Conservation (phyloP, 352 stramenopile genomes). For the Phytopythium kandeliae region DNA sequence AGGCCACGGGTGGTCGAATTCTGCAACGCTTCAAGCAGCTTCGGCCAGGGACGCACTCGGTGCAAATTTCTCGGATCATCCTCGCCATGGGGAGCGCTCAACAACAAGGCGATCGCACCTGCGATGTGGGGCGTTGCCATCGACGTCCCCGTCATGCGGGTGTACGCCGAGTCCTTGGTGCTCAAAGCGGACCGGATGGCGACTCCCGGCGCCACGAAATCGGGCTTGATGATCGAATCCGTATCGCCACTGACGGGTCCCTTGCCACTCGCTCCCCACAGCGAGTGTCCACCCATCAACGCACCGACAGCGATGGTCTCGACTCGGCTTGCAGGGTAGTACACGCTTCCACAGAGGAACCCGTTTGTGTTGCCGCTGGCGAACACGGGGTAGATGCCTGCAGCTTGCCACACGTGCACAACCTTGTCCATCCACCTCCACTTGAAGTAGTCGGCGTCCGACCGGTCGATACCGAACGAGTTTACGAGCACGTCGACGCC, state of each 20-base stretch:
- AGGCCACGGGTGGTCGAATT: conserved; percentile 27
- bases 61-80: too few relatives aligned
- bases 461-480: too few relatives aligned
- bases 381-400: conserved; percentile 41
- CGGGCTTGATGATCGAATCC: conserved; percentile 46
- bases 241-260: conserved; percentile 9
- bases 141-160: conserved; percentile 34
- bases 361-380: conserved; percentile 27
- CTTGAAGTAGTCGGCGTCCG: too few relatives aligned
- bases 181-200: conserved; percentile 28
- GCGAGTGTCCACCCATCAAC: conserved; percentile 12
- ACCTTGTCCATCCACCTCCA: too few relatives aligned
- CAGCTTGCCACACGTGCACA: conserved; percentile 29
- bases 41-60: too few relatives aligned
- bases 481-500: too few relatives aligned
- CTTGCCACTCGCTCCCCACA: conserved; percentile 29
- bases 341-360: conserved; percentile 23
- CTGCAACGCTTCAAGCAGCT: too few relatives aligned
- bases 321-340: conserved; percentile 22
- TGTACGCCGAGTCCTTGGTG: conserved; percentile 29
- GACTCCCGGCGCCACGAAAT: conserved; percentile 32
- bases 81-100: conserved; percentile 24
- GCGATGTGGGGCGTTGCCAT: conserved; percentile 40
- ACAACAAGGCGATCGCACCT: conserved; percentile 36
- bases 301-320: conserved; percentile 38